Percentiles rank a stretch among this genome's conserved stretches.
phyloP scores from a whole-genome alignment of 306 rosid species.

The Prunus davidiana region DNA sequence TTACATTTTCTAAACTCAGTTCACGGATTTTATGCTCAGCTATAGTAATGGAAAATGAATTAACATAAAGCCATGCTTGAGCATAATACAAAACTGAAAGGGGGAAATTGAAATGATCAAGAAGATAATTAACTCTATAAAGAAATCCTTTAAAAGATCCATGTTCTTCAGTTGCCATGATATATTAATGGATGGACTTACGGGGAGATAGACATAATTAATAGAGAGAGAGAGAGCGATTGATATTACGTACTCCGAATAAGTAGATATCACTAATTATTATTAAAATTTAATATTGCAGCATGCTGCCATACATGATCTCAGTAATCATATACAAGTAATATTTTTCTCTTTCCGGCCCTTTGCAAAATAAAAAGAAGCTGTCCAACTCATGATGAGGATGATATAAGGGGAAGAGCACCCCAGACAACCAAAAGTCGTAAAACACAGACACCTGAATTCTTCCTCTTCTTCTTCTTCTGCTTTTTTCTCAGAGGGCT shows the following conservation, averaged over 20 bases:
- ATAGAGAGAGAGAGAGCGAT: neutral
- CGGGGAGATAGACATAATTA: neutral
- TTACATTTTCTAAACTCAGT: too few species aligned
- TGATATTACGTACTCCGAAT: too few species aligned
- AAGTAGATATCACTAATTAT: neutral
- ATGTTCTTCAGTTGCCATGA: too few species aligned
- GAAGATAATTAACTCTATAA: too few species aligned
- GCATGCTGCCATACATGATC: neutral
- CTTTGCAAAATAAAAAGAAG: neutral
- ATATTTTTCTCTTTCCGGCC: neutral
- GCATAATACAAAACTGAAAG: too few species aligned
- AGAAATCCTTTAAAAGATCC: too few species aligned
- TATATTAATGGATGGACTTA: neutral
- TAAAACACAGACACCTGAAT: too few species aligned
- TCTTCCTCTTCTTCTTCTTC: too few species aligned
- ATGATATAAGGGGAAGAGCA: neutral
- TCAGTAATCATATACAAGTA: neutral
- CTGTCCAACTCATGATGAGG: neutral
- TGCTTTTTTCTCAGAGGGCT: neutral
- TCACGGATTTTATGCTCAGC: too few species aligned
- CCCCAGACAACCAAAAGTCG: neutral
- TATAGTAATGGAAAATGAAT: too few species aligned
- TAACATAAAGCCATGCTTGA: too few species aligned
- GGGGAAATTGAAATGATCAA: too few species aligned
- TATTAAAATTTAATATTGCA: neutral